These are phyloP conservation scores for Barnettozyma siamensis DNA, from an alignment of 805 yeast species.

Conservation along the genomic window DNA sequence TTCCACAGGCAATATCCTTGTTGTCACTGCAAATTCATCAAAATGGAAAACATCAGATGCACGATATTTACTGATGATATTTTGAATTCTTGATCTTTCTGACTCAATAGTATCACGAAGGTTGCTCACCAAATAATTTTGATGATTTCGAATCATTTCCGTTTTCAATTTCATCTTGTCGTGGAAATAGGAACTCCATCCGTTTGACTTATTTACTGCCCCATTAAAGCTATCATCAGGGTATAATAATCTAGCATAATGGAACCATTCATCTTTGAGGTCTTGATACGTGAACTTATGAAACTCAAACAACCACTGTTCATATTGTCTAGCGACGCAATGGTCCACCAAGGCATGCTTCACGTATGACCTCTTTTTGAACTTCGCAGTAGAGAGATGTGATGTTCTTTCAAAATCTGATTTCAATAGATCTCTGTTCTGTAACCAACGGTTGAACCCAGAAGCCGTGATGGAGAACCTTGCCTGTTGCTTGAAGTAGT, in stretches of 20 bases:
- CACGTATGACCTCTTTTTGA: slow-evolving; percentile 25
- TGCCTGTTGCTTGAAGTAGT: slow-evolving; percentile 26
- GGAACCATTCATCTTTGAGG: slow-evolving; percentile 26
- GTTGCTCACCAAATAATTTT: slow-evolving; percentile 7
- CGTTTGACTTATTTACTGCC: slow-evolving; percentile 27
- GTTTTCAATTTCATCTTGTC: slow-evolving; percentile 25
- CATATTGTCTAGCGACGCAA: slow-evolving; percentile 32
- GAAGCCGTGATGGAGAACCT: slow-evolving; percentile 34
- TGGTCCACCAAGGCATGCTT: slow-evolving; percentile 30
- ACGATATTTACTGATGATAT: slow-evolving; percentile 13
- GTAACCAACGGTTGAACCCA: slow-evolving; percentile 35
- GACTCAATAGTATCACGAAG: background rate
- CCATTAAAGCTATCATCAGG: slow-evolving; percentile 5
- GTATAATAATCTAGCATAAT: slow-evolving; percentile 17
- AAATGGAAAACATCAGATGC: slow-evolving; percentile 30
- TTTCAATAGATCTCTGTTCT: slow-evolving; percentile 26
- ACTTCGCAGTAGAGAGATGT: slow-evolving; percentile 1
- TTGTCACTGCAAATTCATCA: slow-evolving; percentile 29
- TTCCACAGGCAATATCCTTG: slow-evolving; percentile 18
- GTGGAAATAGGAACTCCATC: slow-evolving; percentile 38
- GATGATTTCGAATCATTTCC: slow-evolving; percentile 25
- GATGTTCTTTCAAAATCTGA: slow-evolving; percentile 2
- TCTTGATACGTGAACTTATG: slow-evolving; percentile 25
- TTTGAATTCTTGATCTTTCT: slow-evolving; percentile 19
- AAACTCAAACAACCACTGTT: slow-evolving; percentile 30